A percentile compares a stretch with the other conserved stretches of the same genome.
Evolutionary conservation across 2,329 filamentous ascomycete genomes (phyloP).

Genomic region (Ophiostoma perfectum): DNA sequence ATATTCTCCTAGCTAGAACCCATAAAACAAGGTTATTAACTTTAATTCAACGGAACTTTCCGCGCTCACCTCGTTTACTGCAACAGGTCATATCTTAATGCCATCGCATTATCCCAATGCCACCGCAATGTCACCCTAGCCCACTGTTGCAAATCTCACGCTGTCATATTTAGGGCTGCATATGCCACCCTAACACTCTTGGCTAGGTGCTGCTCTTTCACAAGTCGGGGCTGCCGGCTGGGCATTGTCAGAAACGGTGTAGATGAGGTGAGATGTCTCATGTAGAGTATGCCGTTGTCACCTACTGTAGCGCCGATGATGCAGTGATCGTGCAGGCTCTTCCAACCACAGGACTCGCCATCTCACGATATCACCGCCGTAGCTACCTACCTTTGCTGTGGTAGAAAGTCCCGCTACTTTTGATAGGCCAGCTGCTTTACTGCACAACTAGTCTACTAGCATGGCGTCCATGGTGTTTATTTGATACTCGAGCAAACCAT

Average conservation of each 20-base stretch:
- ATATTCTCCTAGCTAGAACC: too few species aligned
- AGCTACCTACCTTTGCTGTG: too few species aligned
- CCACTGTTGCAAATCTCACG: neutral
- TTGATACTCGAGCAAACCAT: too few species aligned
- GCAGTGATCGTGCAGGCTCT: too few species aligned
- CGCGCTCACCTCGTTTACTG: conserved; percentile 4
- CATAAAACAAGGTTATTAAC: neutral
- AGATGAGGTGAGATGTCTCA: neutral
- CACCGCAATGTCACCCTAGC: neutral
- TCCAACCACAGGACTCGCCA: too few species aligned
- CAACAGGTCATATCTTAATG: neutral
- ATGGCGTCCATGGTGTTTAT: too few species aligned
- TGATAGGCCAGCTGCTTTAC: too few species aligned
- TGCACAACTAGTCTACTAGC: too few species aligned
- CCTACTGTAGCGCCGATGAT: too few species aligned
- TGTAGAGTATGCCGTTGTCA: too few species aligned
- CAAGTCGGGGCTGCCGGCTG: conserved; percentile 2
- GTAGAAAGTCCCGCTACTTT: too few species aligned
- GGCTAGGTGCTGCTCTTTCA: neutral
- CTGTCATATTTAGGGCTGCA: neutral
- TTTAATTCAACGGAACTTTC: neutral
- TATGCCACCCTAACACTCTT: neutral
- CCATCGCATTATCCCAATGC: neutral
- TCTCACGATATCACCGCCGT: too few species aligned
- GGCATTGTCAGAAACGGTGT: neutral